These are phyloP conservation scores for Cucumis hystrix DNA, from an alignment of 306 rosid species.

Conservation along the genomic window DNA sequence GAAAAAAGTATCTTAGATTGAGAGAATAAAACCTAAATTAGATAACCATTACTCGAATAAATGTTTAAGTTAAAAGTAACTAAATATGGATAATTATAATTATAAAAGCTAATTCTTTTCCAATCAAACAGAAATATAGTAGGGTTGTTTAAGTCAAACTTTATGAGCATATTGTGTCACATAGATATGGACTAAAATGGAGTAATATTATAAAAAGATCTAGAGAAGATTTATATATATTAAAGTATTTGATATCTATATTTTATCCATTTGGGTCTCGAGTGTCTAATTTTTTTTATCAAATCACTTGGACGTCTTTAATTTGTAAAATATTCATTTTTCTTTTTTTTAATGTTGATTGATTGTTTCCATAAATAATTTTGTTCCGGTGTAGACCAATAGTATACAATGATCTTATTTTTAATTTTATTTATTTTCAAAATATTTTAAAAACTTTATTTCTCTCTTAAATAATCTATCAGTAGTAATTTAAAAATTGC, in stretches of 20 bases:
- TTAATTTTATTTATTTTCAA: too few species aligned
- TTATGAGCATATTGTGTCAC: background rate
- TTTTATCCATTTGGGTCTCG: background rate
- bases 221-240: too few species aligned
- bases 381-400: background rate
- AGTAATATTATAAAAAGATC: background rate
- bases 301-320: background rate
- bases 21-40: too few species aligned
- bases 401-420: background rate
- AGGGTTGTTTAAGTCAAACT: background rate
- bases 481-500: too few species aligned
- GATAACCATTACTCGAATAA: too few species aligned
- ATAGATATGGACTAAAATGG: background rate
- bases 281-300: background rate
- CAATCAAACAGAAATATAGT: too few species aligned
- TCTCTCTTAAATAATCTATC: too few species aligned
- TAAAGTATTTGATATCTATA: background rate
- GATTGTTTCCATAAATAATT: background rate
- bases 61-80: too few species aligned
- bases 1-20: too few species aligned
- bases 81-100: too few species aligned
- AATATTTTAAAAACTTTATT: too few species aligned
- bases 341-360: background rate
- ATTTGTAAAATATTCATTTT: background rate
- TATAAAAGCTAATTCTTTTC: too few species aligned